Evolutionary conservation across 805 yeast species (phyloP), one percentile per base, ranked within the genome.

Genomic region (Barnettozyma salicaria): DNA sequence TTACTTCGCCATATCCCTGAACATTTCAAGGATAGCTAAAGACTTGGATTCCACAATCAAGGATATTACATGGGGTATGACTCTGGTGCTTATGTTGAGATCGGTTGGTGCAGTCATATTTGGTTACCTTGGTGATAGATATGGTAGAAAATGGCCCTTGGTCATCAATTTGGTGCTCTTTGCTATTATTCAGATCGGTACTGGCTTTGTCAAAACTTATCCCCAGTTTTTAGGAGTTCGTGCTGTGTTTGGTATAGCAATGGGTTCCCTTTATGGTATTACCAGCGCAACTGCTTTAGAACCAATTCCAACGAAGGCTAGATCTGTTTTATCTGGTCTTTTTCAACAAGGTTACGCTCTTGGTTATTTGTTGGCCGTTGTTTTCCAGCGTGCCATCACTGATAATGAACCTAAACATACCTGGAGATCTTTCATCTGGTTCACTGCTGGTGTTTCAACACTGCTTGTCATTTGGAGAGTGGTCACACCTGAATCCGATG

Each of bases 261-360:
- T 72, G 76, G 77, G 77, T 17, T 72, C 69, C 17, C 49, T 68
- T 32, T 69, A 58, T 41, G 73, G 74, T 29, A 56, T 64, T 39
- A 66, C 70, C 13, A 52, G 66, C 28, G 63, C 72, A 5, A 64
- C 66, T 19, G 59, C 72, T 6, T 46, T 68, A 30, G 72, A 67
- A 35, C 68, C 63, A 42, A 56, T 61, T 19, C 86, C 87, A 3
- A 55, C 51, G 2, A 65, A 64, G 43, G 50, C 80, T 23, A 64
- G 74, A 58, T 80, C 84, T 31, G 65, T 78, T 40, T 58, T 79
- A 32, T 71, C 79, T 24, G 86, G 85, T 32, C 57, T 83, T 28
- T 74, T 86, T 54, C 95, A 85, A 59, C 82, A 84, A 56, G 95
- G 95, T 43, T 86, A 80, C 48, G 80, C 83, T 1, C 68, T 80